These are phyloP conservation scores for Choiromyces venosus DNA, from an alignment of 495 filamentous ascomycete species.

Conservation along the genomic window DNA sequence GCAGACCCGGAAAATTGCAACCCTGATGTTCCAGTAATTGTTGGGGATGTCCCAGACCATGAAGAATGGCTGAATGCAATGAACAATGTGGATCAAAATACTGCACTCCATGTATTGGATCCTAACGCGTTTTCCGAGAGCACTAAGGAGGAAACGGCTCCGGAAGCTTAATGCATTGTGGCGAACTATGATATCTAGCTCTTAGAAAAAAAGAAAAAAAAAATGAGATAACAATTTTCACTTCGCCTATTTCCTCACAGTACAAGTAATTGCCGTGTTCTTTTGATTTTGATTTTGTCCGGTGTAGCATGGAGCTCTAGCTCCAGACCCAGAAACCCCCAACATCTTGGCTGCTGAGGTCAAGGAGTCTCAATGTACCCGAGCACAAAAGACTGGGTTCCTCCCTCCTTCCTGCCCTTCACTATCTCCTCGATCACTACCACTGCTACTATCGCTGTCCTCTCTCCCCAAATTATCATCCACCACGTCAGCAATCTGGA, in stretches of 20 bases:
- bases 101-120: neutral
- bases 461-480: neutral
- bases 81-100: constrained; percentile 14
- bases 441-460: neutral
- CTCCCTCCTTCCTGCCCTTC: neutral
- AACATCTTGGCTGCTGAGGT: neutral
- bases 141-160: neutral
- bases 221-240: neutral
- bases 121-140: neutral
- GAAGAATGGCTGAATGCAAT: constrained; percentile 35
- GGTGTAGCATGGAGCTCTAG: neutral
- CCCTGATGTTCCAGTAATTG: constrained; percentile 31
- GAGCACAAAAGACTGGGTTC: neutral
- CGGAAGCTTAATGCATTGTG: neutral
- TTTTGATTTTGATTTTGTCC: neutral
- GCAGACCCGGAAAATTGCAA: constrained; percentile 30
- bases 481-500: neutral
- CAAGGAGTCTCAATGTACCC: too few relatives aligned
- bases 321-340: neutral
- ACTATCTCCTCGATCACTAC: neutral
- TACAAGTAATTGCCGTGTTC: neutral
- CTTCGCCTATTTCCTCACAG: neutral
- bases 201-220: neutral
- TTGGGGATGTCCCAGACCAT: constrained; percentile 23
- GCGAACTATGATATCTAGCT: neutral